Evolutionary conservation across 345 rosid species (phyloP), one percentile per base, ranked within the genome.

Genomic region (Erodium maritimum): DNA sequence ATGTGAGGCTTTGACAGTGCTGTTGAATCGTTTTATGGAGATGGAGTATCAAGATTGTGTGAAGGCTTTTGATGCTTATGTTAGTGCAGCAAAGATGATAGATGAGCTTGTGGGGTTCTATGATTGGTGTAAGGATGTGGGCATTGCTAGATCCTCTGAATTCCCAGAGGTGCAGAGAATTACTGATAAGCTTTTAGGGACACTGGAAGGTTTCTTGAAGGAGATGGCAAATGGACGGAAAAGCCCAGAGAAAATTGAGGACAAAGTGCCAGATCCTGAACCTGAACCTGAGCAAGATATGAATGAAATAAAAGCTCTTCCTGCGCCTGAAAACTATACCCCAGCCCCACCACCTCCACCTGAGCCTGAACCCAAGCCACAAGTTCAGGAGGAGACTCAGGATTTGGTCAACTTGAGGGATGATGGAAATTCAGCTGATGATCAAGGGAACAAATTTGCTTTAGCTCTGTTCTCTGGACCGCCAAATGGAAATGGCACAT

Each of bases 101-200:
- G 95, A 93, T 71, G 95, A 93, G 78, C 75, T 93, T 19, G 63
- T 78, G 54, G 77, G 55, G 13, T 82, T 93, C 58, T 93, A 87
- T 67, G 69, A 67, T 42, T 93, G 99, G 99, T 89, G 95, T 21
- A 89, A 93, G 70, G 99, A 87, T 17, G 67, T 72, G 0, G 97
- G 99, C 4, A 71, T 89, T 33, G 95, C 91, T 18, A 80, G 99
- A 54, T 89, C 99, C 0, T 83, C 95, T 0, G 97, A 93, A 78
- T 93, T 80, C 54, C 97, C 97, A 0, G 95, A 89, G 52, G 91
- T 93, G 69, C 95, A 89, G 77, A 83, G 80, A 65, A 93, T 93
- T 52, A 87, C 95, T 0, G 79, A 77, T 46, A 87, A 87, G 72
- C 68, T 89, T 68, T 69, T 93, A 78, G 95, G 76, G 64, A 87